A percentile compares a stretch with the other conserved stretches of the same genome.
Evolutionary conservation across 108 stramenopile species (phyloP).

Genomic region (Skeletonema grethae): DNA sequence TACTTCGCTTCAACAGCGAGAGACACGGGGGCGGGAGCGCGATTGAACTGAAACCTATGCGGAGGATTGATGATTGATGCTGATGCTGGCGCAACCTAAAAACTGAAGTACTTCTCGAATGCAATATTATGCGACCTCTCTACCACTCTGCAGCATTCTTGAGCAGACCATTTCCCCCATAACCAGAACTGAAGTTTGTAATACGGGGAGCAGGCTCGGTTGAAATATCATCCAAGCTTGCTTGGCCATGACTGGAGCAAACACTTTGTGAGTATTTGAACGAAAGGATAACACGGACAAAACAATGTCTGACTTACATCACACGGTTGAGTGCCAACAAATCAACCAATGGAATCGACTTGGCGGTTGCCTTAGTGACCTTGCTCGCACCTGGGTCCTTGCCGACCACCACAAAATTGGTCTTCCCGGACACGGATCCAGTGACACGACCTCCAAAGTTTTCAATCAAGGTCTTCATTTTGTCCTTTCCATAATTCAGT

Average conservation of each 20-base stretch:
- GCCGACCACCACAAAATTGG: constrained; percentile 59
- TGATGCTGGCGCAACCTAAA: background rate
- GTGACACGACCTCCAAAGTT: constrained; percentile 46
- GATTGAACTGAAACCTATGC: background rate
- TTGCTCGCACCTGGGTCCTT: constrained; percentile 61
- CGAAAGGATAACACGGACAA: background rate
- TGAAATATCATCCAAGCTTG: constrained; percentile 15
- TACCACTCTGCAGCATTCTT: background rate
- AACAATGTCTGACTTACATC: background rate
- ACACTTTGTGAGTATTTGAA: background rate
- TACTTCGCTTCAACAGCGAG: background rate
- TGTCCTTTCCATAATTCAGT: constrained; percentile 53
- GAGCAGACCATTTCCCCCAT: constrained; percentile 6
- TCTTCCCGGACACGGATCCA: constrained; percentile 35
- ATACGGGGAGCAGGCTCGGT: constrained; percentile 39
- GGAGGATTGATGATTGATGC: background rate
- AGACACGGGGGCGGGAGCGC: background rate
- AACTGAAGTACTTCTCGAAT: background rate
- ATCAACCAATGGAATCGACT: constrained; percentile 29
- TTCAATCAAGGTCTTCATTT: constrained; percentile 50
- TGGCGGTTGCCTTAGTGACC: constrained; percentile 44
- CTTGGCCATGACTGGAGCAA: constrained; percentile 11
- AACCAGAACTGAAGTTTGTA: constrained; percentile 37
- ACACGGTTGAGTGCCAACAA: constrained; percentile 26
- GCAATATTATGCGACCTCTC: background rate